Conservation (phyloP, 2,329 filamentous ascomycete species). For the Claviceps africana region DNA sequence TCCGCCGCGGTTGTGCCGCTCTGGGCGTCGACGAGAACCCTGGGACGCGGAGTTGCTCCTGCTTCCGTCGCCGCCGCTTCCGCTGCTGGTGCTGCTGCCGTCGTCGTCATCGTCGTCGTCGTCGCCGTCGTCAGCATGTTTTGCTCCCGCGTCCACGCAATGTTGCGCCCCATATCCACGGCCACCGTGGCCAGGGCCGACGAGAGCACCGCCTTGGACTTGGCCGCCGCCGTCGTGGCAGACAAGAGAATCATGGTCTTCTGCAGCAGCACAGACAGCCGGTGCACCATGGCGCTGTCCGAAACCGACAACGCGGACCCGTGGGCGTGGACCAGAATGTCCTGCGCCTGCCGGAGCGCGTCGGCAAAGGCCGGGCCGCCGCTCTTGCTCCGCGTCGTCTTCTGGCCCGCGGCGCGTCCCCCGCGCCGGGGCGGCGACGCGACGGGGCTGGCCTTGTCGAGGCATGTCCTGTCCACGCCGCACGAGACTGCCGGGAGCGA, state of each 20-base stretch:
- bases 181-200: conserved; percentile 48
- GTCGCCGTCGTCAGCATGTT: conserved; percentile 27
- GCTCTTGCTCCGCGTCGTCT: conserved; percentile 17
- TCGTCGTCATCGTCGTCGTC: conserved; percentile 20
- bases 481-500: conserved; percentile 60
- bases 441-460: conserved; percentile 21
- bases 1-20: conserved; percentile 17
- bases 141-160: conserved; percentile 52
- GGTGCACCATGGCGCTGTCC: conserved; percentile 47
- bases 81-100: not conserved
- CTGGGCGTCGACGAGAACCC: conserved; percentile 22
- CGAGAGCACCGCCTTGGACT: conserved; percentile 31
- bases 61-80: not conserved
- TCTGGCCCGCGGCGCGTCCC: conserved; percentile 11
- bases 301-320: conserved; percentile 37
- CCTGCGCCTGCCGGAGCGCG: conserved; percentile 50
- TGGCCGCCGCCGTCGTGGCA: conserved; percentile 37
- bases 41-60: not conserved
- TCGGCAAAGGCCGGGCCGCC: conserved; percentile 35
- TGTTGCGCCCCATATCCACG: conserved; percentile 55
- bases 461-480: conserved; percentile 25
- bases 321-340: conserved; percentile 51
- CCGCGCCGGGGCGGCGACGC: conserved; percentile 24
- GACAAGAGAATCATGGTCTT: conserved; percentile 53
- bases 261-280: conserved; percentile 48